Base-by-base conservation (phyloP, 495 filamentous ascomycete genomes). In the Parathielavia hyrcaniae region DNA sequence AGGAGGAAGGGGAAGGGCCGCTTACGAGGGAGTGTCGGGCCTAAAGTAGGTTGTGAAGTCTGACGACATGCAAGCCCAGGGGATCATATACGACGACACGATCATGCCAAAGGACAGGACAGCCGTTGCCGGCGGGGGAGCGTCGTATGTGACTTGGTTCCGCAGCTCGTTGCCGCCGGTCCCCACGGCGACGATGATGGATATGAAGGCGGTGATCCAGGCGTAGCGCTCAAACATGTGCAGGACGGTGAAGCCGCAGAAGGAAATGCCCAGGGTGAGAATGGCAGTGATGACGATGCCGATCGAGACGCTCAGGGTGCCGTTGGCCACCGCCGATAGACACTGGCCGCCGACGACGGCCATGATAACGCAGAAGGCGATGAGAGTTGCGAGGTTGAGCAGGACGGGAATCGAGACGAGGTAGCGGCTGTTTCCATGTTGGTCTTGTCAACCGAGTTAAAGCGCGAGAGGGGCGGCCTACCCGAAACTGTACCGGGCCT, bases 201-300 rank as follows among this genome's bases (percentile, higher is more conserved):
- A 75, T 23, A 83, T 73, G 32, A 81, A 57, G 20, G 75, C 75
- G 12, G 76, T 71, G 62, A 81, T 77, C 83, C 83, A 86, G 16
- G 83, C 80, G 53, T 76, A 86, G 44, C 80, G 77, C 71, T 85
- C 83, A 58, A 82, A 86, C 12, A 76, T 60, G 62, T 86, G 76
- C 34, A 87, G 75, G 1, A 79, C 73, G 4, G 72, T 72, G 53
- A 81, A 78, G 23, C 84, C 84, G 64, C 82, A 78, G 62, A 85
- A 81, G 12, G 79, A 80, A 58, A 86, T 76, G 43, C 81, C 53
- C 36, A 85, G 73, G 46, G 75, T 69, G 40, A 86, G 60, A 35
- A 82, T 62, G 5, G 78, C 75, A 19, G 78, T 78, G 58, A 83
- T 77, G 64, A 81, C 71, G 56, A 81, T 81, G 43, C 80, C 76